Conservation (phyloP, 2,329 filamentous ascomycete genomes). For the Aspergillus japonicus region DNA sequence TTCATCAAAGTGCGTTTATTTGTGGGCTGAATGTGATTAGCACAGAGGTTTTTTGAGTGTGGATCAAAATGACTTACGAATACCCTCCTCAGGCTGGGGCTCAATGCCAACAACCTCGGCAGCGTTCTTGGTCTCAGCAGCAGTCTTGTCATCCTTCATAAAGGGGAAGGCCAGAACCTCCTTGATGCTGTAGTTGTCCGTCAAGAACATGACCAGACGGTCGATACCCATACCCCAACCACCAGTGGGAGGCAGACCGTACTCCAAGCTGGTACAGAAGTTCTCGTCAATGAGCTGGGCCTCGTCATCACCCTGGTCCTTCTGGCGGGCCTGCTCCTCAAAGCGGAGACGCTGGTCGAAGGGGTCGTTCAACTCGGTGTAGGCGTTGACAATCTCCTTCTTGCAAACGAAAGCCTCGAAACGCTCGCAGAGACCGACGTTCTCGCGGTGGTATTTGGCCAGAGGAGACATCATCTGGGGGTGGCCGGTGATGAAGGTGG, state of each 20-base stretch:
- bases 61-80: conserved; percentile 41
- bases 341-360: conserved; percentile 90
- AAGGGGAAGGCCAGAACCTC: conserved; percentile 96
- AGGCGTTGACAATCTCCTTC: conserved; percentile 95
- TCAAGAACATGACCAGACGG: conserved; percentile 91
- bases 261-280: conserved; percentile 87
- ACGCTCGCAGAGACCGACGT: conserved; percentile 85
- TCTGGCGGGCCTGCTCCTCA: conserved; percentile 93
- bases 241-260: conserved; percentile 87
- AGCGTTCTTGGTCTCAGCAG: conserved; percentile 48
- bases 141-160: conserved; percentile 81
- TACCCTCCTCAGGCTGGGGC: conserved; percentile 61
- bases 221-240: conserved; percentile 97
- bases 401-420: conserved; percentile 97
- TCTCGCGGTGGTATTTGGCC: conserved; percentile 86
- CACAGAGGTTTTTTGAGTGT: background rate
- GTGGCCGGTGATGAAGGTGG: conserved; percentile 87
- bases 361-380: conserved; percentile 96
- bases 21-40: conserved; percentile 33
- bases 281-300: conserved; percentile 95
- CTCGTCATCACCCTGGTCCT: conserved; percentile 95
- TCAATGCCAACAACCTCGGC: conserved; percentile 63
- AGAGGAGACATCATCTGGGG: conserved; percentile 88
- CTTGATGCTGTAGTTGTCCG: conserved; percentile 92
- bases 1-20: conserved; percentile 25